Base-by-base conservation (phyloP, 768 basidiomycete species). In the Dacryopinax primogenitus region DNA sequence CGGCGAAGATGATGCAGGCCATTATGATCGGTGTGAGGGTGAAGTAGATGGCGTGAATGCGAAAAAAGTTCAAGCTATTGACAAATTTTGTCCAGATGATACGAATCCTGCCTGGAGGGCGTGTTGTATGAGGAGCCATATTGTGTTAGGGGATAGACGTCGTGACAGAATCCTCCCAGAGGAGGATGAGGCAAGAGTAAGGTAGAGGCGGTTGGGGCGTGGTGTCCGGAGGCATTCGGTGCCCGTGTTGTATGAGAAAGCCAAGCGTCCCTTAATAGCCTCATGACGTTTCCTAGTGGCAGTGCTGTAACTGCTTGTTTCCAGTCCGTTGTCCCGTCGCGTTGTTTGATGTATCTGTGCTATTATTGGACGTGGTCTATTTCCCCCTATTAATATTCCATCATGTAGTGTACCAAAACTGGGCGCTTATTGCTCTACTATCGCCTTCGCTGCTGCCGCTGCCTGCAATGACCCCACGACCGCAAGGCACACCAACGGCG, bases 1-100 rank as follows among this genome's bases (percentile, higher is more conserved):
- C 82, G 28, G 84, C 90, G 71, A 89, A 96, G 71, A 96, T 83
- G 63, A 97, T 84, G 36, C 76, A 84, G 21, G 90, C 88, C 68
- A 84, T 82, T 64, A 93, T 76, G 68, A 96, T 79, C 1, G 94
- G 93, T 0, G 84, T 84, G 72, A 90, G 81, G 4, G 83, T 86
- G 64, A 81, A 81, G 67, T 76, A 72, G 34, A 81, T 63, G 34
- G 80, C 69, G 71, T 81, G 81, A 12, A 80, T 70, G 16, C 81
- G 75, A 66, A 78, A 82, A 68, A 82, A 82, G 70, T 82, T 82
- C 65, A 79, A 74, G 66, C 75, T 74, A 13, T 68, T 70, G 33
- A 63, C 62, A 34, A 63, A 63, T 30, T 30, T 28, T 11, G 9
- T 3, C 51, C 51, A 58, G 51, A 44, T n/a, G 41, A 37, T 9